phyloP scores from a whole-genome alignment of 768 basidiomycete genomes.

The Hemileccinum rubropunctum region DNA sequence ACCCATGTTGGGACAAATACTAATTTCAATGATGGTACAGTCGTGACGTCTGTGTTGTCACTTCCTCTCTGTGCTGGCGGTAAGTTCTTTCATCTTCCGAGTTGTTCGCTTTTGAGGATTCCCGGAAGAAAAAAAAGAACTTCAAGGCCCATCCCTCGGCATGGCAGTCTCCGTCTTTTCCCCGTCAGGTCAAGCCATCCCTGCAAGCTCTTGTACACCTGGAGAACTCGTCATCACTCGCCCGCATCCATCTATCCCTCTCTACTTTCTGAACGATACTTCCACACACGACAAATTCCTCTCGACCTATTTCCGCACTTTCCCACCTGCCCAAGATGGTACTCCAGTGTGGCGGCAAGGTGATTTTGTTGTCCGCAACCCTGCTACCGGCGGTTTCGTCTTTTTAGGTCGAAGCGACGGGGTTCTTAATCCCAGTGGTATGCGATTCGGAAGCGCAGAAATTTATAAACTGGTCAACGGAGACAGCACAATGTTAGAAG shows the following conservation, averaged over 20 bases:
- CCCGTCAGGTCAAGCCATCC: conserved; percentile 54
- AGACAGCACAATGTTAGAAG: conserved; percentile 44
- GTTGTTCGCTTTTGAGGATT: background rate
- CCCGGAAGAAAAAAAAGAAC: conserved; percentile 47
- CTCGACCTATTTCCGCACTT: conserved; percentile 62
- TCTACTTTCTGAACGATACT: conserved; percentile 65
- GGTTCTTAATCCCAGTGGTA: conserved; percentile 75
- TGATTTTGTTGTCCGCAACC: conserved; percentile 66
- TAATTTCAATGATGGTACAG: conserved; percentile 31
- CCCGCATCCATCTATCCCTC: conserved; percentile 67
- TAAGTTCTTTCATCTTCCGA: conserved; percentile 20
- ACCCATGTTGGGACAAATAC: background rate
- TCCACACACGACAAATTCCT: conserved; percentile 49
- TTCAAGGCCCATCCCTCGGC: conserved; percentile 59
- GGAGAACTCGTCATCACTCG: conserved; percentile 70
- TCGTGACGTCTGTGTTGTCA: conserved; percentile 48
- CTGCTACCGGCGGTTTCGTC: conserved; percentile 55
- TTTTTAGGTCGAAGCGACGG: conserved; percentile 70
- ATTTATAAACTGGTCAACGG: conserved; percentile 63
- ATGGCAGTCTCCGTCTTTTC: conserved; percentile 66
- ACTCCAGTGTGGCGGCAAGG: conserved; percentile 66
- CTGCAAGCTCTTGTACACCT: conserved; percentile 50
- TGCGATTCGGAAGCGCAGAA: conserved; percentile 80
- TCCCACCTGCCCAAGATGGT: conserved; percentile 43
- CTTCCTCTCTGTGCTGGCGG: conserved; percentile 64